Base-by-base conservation (phyloP, 768 basidiomycete genomes). In the Brasilioporus rufonigricans region DNA sequence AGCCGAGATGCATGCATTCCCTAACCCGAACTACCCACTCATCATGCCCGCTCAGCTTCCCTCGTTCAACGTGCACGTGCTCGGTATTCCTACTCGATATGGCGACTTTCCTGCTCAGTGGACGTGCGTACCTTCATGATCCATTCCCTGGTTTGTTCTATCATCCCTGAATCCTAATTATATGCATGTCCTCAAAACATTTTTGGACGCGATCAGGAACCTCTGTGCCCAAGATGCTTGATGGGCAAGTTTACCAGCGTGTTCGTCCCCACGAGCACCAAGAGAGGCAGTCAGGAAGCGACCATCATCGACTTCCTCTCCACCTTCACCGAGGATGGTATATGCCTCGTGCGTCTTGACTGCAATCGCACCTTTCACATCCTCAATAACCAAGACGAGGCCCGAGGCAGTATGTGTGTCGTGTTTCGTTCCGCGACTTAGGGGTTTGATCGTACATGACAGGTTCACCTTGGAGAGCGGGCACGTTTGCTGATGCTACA, bases 51-150 rank as follows among this genome's bases (percentile, higher is more conserved):
- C 74, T 1, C 74, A 78, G 6, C 77, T 96, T 48, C 59, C 72
- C 19, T 53, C 76, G 6, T 88, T 79, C 64, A 89, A 95, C 61
- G 91, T 81, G 6, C 84, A 81, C 78, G 60, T 95, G 59, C 77
- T 91, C 48, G 92, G 90, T 56, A 76, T 91, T 53, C 86, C 87
- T 49, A 89, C 88, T 26, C 86, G 92, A 62, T 95, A 82, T 72
- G 92, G 92, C 39, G 84, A 80, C 64, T 85, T 90, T 70, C 82
- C 91, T 24, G 87, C 76, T 2, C 92, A 94, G 62, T 87, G 83
- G 83, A 87, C 80, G 86, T 82, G 49, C 2, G 74, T 60, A 38
- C 27, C 16, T 29, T 29, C 9, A 48, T 57, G 23, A 44, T 55
- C 62, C 13, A 47, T 44, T 41, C 31, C 33, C 7, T 18, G 5